A percentile compares a stretch with the other conserved stretches of the same genome.
These are phyloP conservation scores for Paralagenidium karlingii DNA, from an alignment of 352 stramenopile species.

Conservation along the genomic window DNA sequence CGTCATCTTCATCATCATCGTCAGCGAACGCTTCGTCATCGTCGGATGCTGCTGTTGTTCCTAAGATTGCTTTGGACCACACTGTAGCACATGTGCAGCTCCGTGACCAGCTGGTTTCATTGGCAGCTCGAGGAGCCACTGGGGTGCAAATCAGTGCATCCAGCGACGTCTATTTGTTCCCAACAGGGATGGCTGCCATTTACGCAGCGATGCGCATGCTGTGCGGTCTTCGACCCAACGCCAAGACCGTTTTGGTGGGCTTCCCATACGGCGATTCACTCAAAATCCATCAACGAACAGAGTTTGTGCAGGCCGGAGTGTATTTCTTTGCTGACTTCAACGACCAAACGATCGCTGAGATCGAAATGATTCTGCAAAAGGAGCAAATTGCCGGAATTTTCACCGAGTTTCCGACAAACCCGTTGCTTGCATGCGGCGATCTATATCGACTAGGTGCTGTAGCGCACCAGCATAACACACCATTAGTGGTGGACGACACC, in stretches of 20 bases:
- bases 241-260: slow-evolving; percentile 81
- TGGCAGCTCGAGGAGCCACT: slow-evolving; percentile 17
- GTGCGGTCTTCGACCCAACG: slow-evolving; percentile 8
- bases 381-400: slow-evolving; percentile 82
- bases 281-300: slow-evolving; percentile 82
- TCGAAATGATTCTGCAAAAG: slow-evolving; percentile 52
- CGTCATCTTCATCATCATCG: too few relatives aligned
- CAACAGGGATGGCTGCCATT: slow-evolving; percentile 83
- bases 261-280: slow-evolving; percentile 92
- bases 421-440: slow-evolving; percentile 78
- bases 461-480: slow-evolving; percentile 76
- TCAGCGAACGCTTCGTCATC: too few relatives aligned
- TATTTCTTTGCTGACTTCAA: slow-evolving; percentile 84
- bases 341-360: slow-evolving; percentile 35
- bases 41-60: not conserved
- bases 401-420: slow-evolving; percentile 90
- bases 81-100: slow-evolving; percentile 22
- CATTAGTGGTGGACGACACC: slow-evolving; percentile 86
- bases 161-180: slow-evolving; percentile 62
- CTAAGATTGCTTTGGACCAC: slow-evolving; percentile 5
- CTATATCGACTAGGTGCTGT: slow-evolving; percentile 68
- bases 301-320: slow-evolving; percentile 76
- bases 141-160: not conserved
- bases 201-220: slow-evolving; percentile 70
- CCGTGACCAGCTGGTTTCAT: slow-evolving; percentile 27